Conservation (phyloP, 768 basidiomycete genomes). For the Podaxis mareebaensis region DNA sequence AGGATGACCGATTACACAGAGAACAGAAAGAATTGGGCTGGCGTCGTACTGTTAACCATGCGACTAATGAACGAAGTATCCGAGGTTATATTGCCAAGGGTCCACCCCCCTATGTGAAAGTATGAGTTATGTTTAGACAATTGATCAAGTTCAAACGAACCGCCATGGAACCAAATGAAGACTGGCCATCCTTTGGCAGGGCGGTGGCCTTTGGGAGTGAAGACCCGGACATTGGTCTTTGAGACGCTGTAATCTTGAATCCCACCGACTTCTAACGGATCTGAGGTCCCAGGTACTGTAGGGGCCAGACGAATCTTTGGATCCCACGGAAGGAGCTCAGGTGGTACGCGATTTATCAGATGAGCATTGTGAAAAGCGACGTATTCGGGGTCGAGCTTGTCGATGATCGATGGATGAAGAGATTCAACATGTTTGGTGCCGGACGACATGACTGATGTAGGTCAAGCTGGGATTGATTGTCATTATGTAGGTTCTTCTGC, state of each 20-base stretch:
- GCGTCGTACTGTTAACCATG: conserved; percentile 52
- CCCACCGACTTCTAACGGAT: conserved; percentile 54
- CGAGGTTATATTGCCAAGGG: conserved; percentile 61
- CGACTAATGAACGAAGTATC: conserved; percentile 64
- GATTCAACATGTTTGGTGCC: conserved; percentile 36
- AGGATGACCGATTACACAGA: not conserved
- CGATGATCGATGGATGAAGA: conserved; percentile 61
- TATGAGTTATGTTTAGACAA: not conserved
- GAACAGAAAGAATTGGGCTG: not conserved
- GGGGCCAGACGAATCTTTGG: conserved; percentile 53
- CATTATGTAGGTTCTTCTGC: not conserved
- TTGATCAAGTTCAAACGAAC: conserved; percentile 31
- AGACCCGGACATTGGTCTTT: conserved; percentile 58
- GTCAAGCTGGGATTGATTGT: not conserved
- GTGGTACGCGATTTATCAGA: conserved; percentile 45
- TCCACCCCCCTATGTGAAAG: conserved; percentile 64
- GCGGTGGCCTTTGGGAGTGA: conserved; percentile 54
- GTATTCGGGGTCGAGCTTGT: conserved; percentile 67
- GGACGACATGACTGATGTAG: not conserved
- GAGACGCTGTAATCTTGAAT: conserved; percentile 53
- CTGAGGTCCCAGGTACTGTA: conserved; percentile 57
- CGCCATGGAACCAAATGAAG: conserved; percentile 76
- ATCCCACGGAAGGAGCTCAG: conserved; percentile 64
- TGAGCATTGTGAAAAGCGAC: conserved; percentile 57
- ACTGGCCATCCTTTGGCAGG: conserved; percentile 68